Percentiles rank a stretch among this genome's conserved stretches.
These are phyloP conservation scores for Hypoxylon sp. DNA, from an alignment of 2,329 filamentous ascomycete genomes.

Conservation along the genomic window DNA sequence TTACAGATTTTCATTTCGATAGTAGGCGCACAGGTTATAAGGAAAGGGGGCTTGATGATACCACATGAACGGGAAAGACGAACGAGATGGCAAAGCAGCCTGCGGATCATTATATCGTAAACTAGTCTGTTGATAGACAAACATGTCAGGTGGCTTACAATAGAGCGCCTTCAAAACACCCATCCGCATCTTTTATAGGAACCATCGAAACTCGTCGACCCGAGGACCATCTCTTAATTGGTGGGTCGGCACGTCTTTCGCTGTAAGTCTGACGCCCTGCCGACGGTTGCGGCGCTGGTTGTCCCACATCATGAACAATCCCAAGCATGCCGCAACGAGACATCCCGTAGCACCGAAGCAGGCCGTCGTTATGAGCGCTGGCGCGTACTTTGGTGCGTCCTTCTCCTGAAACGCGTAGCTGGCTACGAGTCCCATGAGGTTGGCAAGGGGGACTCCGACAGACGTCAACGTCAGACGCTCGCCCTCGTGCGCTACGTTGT, in stretches of 20 bases:
- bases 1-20: neutral
- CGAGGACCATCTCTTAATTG: slow-evolving; percentile 62
- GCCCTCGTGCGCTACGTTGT: slow-evolving; percentile 81
- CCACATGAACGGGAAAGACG: neutral
- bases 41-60: slow-evolving; percentile 3
- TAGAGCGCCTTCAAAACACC: neutral
- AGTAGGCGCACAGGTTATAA: neutral
- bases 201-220: slow-evolving; percentile 65
- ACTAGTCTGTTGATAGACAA: neutral
- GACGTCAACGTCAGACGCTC: slow-evolving; percentile 74
- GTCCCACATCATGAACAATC: slow-evolving; percentile 70
- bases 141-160: slow-evolving; percentile 1
- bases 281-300: slow-evolving; percentile 66
- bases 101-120: neutral
- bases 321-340: slow-evolving; percentile 62
- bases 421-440: slow-evolving; percentile 76
- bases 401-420: slow-evolving; percentile 72
- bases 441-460: slow-evolving; percentile 76
- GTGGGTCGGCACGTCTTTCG: slow-evolving; percentile 64
- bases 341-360: slow-evolving; percentile 68
- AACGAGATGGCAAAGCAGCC: neutral
- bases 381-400: slow-evolving; percentile 71
- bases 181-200: slow-evolving; percentile 49
- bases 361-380: slow-evolving; percentile 70
- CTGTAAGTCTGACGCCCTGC: slow-evolving; percentile 63